Percentiles rank a stretch among this genome's conserved stretches.
phyloP scores from a whole-genome alignment of 129 eudicot species.

The Oenanthe sinensis region DNA sequence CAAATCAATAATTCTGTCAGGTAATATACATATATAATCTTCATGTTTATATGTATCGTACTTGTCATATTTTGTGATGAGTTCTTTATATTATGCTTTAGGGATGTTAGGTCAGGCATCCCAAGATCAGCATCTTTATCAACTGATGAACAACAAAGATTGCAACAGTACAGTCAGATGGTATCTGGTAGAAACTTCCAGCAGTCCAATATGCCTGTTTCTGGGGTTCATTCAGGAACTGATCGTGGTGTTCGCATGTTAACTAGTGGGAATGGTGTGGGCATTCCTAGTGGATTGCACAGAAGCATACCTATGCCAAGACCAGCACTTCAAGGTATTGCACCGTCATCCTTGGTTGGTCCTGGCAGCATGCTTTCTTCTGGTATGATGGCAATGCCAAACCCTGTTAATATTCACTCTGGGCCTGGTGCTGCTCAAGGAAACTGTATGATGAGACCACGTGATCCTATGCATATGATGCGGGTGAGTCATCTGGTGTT shows the following conservation, averaged over 20 bases:
- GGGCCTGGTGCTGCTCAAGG: slow-evolving; percentile 60
- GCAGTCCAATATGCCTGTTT: slow-evolving; percentile 43
- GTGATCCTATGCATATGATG: slow-evolving; percentile 60
- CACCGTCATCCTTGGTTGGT: slow-evolving; percentile 48
- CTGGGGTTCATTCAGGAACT: slow-evolving; percentile 54
- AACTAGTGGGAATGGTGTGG: slow-evolving; percentile 61
- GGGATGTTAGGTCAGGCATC: slow-evolving; percentile 71
- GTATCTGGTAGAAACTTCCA: slow-evolving; percentile 52
- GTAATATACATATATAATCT: slow-evolving; percentile 25
- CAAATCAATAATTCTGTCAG: slow-evolving; percentile 48
- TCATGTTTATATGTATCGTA: background rate
- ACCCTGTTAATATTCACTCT: slow-evolving; percentile 42
- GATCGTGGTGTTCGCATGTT: slow-evolving; percentile 62
- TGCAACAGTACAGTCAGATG: slow-evolving; percentile 71
- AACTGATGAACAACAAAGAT: slow-evolving; percentile 74
- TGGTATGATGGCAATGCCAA: slow-evolving; percentile 39
- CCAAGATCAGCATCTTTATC: slow-evolving; percentile 65
- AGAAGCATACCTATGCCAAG: slow-evolving; percentile 58
- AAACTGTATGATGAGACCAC: slow-evolving; percentile 59
- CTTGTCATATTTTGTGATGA: background rate
- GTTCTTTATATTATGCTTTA: slow-evolving; percentile 12
- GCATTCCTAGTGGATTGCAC: slow-evolving; percentile 47
- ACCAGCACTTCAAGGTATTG: slow-evolving; percentile 60
- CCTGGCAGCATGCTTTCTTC: slow-evolving; percentile 40
- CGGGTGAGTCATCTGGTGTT: slow-evolving; percentile 43